These are phyloP conservation scores for Metschnikowia bowlesiae DNA, from an alignment of 805 yeast genomes.

Conservation along the genomic window DNA sequence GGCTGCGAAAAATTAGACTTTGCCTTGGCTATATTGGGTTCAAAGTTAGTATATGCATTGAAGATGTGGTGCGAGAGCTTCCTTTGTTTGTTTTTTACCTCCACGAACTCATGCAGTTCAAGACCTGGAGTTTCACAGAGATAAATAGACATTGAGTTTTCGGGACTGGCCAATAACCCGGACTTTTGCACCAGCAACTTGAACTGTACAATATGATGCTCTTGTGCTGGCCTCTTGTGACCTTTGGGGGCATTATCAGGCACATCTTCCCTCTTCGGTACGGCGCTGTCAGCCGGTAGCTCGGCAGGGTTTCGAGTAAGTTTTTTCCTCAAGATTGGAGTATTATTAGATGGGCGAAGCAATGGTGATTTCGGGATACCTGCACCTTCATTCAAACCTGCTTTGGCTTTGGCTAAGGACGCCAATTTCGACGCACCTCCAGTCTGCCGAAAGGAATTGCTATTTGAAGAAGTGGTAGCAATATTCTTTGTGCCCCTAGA, in stretches of 20 bases:
- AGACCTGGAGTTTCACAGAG: conserved; percentile 1
- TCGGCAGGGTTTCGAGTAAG: background rate
- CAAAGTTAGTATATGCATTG: conserved; percentile 40
- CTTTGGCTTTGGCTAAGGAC: conserved; percentile 5
- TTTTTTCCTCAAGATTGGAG: background rate
- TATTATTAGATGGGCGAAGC: background rate
- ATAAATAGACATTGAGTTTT: conserved; percentile 6
- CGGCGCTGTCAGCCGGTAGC: too few relatives aligned
- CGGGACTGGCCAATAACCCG: conserved; percentile 6
- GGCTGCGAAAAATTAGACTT: conserved; percentile 57
- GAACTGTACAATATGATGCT: background rate
- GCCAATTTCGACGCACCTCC: conserved; percentile 7
- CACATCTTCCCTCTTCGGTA: background rate
- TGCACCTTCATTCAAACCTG: background rate
- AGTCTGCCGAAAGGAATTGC: background rate
- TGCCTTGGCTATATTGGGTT: conserved; percentile 36
- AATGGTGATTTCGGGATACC: background rate
- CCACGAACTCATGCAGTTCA: background rate
- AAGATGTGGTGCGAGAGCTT: conserved; percentile 16
- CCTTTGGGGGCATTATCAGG: background rate
- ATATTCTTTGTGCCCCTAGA: background rate
- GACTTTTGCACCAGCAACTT: conserved; percentile 9
- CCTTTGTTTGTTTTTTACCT: conserved; percentile 7
- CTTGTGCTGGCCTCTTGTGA: background rate
- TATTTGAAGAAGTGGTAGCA: background rate